Conservation (phyloP, 371 early-diverging fungal species). For the Syncephalastrum sp. region DNA sequence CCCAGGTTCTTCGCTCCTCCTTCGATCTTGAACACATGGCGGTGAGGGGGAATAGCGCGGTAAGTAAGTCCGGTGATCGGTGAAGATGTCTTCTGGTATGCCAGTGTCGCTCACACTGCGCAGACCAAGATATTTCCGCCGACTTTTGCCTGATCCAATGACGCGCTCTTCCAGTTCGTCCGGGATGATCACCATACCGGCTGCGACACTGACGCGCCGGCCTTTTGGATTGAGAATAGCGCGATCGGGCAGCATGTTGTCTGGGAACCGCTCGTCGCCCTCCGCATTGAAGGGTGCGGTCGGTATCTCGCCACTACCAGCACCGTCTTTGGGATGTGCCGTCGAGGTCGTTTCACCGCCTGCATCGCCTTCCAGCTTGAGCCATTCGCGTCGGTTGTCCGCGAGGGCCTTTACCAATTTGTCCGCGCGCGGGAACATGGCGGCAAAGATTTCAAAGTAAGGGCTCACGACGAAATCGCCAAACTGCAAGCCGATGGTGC, state of each 20-base stretch:
- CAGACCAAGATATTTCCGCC: slow-evolving; percentile 40
- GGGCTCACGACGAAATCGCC: slow-evolving; percentile 84
- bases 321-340: slow-evolving; percentile 5
- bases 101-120: slow-evolving; percentile 40
- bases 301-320: no score
- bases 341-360: not conserved
- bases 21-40: slow-evolving; percentile 10
- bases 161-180: slow-evolving; percentile 48
- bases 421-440: slow-evolving; percentile 65
- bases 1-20: slow-evolving; percentile 44
- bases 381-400: slow-evolving; percentile 41
- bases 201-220: slow-evolving; percentile 57
- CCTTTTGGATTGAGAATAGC: slow-evolving; percentile 44
- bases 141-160: slow-evolving; percentile 31
- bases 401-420: slow-evolving; percentile 35
- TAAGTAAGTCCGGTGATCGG: no score
- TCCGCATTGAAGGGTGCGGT: not conserved
- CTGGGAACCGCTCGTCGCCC: slow-evolving; percentile 24
- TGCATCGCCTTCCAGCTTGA: slow-evolving; percentile 21
- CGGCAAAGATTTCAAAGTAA: slow-evolving; percentile 78
- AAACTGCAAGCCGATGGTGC: slow-evolving; percentile 78
- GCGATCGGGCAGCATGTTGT: slow-evolving; percentile 33
- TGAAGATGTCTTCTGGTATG: not conserved
- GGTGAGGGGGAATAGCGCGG: no score
- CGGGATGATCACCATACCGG: slow-evolving; percentile 54